Evolutionary conservation across 495 filamentous ascomycete genomes (phyloP).

Genomic region (Antarctomyces pellizariae): DNA sequence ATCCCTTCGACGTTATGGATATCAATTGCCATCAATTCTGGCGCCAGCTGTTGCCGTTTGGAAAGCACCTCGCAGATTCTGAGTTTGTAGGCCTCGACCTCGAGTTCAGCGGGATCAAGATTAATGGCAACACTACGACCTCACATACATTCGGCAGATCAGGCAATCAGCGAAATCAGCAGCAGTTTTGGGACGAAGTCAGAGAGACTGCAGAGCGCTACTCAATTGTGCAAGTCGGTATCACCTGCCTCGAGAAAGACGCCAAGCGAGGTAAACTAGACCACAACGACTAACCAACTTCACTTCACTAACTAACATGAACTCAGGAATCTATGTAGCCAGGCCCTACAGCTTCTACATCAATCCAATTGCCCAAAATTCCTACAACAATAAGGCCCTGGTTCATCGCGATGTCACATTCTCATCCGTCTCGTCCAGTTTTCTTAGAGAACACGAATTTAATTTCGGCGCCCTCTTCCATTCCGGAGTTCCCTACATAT

Average conservation of each 20-base stretch:
- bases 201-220: slow-evolving; percentile 45
- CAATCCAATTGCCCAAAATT: too few species aligned
- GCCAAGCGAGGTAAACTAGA: slow-evolving; percentile 19
- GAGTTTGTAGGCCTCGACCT: slow-evolving; percentile 51
- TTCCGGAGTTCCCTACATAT: slow-evolving; percentile 45
- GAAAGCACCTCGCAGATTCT: slow-evolving; percentile 33
- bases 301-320: slow-evolving; percentile 1
- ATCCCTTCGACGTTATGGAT: too few species aligned
- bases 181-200: slow-evolving; percentile 40
- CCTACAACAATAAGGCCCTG: slow-evolving; percentile 10
- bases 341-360: slow-evolving; percentile 49
- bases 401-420: slow-evolving; percentile 17
- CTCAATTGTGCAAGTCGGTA: slow-evolving; percentile 51
- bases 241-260: slow-evolving; percentile 41
- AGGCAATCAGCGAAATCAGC: slow-evolving; percentile 21
- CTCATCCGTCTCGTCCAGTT: slow-evolving; percentile 29
- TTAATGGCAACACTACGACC: slow-evolving; percentile 6
- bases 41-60: slow-evolving; percentile 29
- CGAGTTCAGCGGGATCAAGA: slow-evolving; percentile 48
- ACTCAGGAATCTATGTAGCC: slow-evolving; percentile 28
- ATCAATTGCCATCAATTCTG: slow-evolving; percentile 29
- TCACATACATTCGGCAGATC: slow-evolving; percentile 6
- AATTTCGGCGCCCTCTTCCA: slow-evolving; percentile 30
- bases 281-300: too few species aligned
- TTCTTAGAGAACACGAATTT: slow-evolving; percentile 39